Base-by-base conservation (phyloP, 2,329 filamentous ascomycete genomes). In the Cytospora mali region DNA sequence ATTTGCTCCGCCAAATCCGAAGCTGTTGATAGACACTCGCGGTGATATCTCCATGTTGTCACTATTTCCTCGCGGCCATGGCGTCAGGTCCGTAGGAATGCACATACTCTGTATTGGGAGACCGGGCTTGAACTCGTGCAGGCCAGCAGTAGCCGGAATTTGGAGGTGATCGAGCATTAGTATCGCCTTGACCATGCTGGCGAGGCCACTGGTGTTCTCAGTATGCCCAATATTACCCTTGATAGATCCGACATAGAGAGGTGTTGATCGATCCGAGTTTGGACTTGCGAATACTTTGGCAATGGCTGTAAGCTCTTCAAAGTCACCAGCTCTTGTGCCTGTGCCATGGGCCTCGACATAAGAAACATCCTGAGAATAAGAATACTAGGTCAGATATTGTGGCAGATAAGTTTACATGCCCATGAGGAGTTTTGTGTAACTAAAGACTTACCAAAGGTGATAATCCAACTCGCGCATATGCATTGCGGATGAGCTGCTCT, bases 171-270 rank as follows among this genome's bases (percentile, higher is more conserved):
- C 49, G 6, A 62, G 23, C 0, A 55, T 58, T 2, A 39, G 10
- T 10, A 10, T 28, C 2, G 50, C 50, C 39, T 62, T 62, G n/a
- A 55, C 18, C 1, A 62, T 14, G 27, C 55, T 55, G 3, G 55
- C 35, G 3, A 62, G 50, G 6, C 61, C 61, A 11, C 25, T 49
- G 5, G 42, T 31, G 13, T 23, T 39, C 21, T 62, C 61, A 3
- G 50, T 58, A 18, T 62, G 61, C 3, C 61, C 61, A 23, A 58
- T 51, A 53, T 73, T 74, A 6, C 69, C 70, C 56, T 75, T 76
- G 5, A 75, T 69, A 10, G 73, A 72, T 0, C 74, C 73, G 23
- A 76, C 70, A n/a, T 68, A 54, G 1, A 74, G 66, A 9, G 55
- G 50, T 4, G 2, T 18, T 18, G 31, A 6, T 6, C 50, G 27